Evolutionary conservation across 1,284 basidiomycete genomes (phyloP).

Genomic region (Pyrrhoderma noxium): DNA sequence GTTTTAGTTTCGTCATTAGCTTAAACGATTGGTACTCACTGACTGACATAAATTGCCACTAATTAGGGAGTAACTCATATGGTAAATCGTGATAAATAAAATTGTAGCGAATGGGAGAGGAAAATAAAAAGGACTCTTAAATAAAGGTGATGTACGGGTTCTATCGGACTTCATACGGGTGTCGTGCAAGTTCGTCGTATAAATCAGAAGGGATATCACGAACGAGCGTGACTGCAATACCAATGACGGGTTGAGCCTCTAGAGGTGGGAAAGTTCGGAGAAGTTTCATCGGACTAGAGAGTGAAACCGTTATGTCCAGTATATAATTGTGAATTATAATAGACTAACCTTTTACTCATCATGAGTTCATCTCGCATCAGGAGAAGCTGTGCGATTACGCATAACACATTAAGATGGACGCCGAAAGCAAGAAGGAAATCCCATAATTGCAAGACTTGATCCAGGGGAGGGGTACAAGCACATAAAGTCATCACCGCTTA

Average conservation of each 20-base stretch:
- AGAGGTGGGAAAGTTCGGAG: constrained; percentile 92
- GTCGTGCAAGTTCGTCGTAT: constrained; percentile 84
- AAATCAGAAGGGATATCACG: constrained; percentile 85
- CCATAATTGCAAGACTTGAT: constrained; percentile 92
- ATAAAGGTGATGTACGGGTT: too few relatives aligned
- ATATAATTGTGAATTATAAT: neutral
- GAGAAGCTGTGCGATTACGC: constrained; percentile 90
- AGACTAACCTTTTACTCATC: constrained; percentile 66
- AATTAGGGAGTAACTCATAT: too few relatives aligned
- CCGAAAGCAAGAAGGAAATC: constrained; percentile 96
- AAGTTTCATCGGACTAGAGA: constrained; percentile 82
- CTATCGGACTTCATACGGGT: constrained; percentile 66
- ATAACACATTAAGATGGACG: constrained; percentile 91
- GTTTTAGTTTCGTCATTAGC: too few relatives aligned
- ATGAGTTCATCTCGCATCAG: constrained; percentile 88
- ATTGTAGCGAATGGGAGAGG: too few relatives aligned
- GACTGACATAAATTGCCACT: too few relatives aligned
- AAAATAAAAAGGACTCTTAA: too few relatives aligned
- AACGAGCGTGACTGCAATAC: constrained; percentile 88
- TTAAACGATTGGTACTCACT: too few relatives aligned
- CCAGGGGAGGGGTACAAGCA: constrained; percentile 92
- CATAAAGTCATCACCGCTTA: constrained; percentile 89
- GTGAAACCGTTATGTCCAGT: neutral
- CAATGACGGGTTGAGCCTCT: constrained; percentile 81
- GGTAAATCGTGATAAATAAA: too few relatives aligned